Base-by-base conservation (phyloP, 352 stramenopile species). In the Pythium guiyangense region DNA sequence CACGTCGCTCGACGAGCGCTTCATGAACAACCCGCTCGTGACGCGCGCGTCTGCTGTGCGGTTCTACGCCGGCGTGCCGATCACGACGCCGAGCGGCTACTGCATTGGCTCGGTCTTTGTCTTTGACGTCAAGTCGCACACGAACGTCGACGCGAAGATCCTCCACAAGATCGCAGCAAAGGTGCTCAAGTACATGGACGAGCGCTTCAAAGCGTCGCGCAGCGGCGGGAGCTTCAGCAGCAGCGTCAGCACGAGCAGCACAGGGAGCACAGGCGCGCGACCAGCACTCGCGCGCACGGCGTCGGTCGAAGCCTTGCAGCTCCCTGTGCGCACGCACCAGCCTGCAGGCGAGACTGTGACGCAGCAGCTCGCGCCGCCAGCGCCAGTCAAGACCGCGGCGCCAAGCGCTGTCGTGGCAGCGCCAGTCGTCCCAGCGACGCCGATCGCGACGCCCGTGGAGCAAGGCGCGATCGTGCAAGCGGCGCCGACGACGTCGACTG, bases 181-280 rank as follows among this genome's bases (percentile, higher is more conserved):
- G 58, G 83, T 93, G 52, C 72, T 93, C 26, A 93, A 93, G 63
- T 93, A 93, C 67, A 90, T 93, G 75, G 83, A 93, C 62, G 83
- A 93, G 60, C 70, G 80, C n/a, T 67, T 90, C 15, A 87, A 86
- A 64, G 63, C 75, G 17, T 66, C 77, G 48, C 60, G 49, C 47
- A 60, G 58, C 17, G 62, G 54, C 37, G 26, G 54, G 25, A 59
- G 52, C 49, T 52, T 50, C 20, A 59, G 49, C 60, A 59, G 55
- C 47, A 63, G 46, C 8, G 61, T 63, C 37, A 49, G 54, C 11
- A 46, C 66, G n/a, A 42, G 53, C 44, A 59, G 53, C 53, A 8
- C 53, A 12, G 53, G 55, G 14, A 60, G 42, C 22, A 61, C 56
- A 10, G 34, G 52, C 4, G 25, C 67, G 0, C 54, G 63, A 15